phyloP scores from a whole-genome alignment of 2,329 filamentous ascomycete species.

The Cryphonectria nitschkei region DNA sequence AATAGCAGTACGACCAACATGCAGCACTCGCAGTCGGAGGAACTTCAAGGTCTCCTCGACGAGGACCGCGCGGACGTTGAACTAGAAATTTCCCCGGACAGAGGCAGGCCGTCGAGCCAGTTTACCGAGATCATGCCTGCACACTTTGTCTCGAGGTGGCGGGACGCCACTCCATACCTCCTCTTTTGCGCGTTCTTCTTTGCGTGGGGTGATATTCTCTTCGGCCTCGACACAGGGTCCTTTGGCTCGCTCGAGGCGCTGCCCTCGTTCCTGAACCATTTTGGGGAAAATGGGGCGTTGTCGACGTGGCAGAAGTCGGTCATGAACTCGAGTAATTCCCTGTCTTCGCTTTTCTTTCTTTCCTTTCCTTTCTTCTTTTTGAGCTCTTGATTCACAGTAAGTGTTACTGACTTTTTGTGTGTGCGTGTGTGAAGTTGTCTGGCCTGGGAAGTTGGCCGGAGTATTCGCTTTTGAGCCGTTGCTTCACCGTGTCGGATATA shows the following conservation, averaged over 20 bases:
- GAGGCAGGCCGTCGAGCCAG: neutral
- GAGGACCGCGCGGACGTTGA: neutral
- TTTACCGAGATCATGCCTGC: neutral
- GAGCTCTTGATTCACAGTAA: too few relatives aligned
- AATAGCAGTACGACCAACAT: neutral
- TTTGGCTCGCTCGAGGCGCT: slow-evolving; percentile 20
- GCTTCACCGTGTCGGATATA: slow-evolving; percentile 20
- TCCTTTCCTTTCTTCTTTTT: neutral
- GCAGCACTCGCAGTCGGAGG: neutral
- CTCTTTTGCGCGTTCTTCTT: slow-evolving; percentile 29
- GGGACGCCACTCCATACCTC: slow-evolving; percentile 30
- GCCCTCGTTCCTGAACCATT: slow-evolving; percentile 15
- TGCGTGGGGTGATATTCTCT: slow-evolving; percentile 29
- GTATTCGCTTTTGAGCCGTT: slow-evolving; percentile 16
- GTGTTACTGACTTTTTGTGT: neutral
- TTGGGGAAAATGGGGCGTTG: neutral
- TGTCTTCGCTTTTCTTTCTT: neutral
- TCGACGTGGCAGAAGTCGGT: slow-evolving; percentile 15
- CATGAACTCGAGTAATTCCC: slow-evolving; percentile 17
- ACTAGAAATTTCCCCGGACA: neutral
- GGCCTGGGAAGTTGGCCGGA: slow-evolving; percentile 17
- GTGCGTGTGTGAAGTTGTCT: slow-evolving; percentile 8
- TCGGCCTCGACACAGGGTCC: slow-evolving; percentile 27
- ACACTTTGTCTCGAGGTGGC: slow-evolving; percentile 13
- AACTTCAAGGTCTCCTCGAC: neutral